Conservation (phyloP, 83 land plant genomes). For the Thuja plicata region DNA sequence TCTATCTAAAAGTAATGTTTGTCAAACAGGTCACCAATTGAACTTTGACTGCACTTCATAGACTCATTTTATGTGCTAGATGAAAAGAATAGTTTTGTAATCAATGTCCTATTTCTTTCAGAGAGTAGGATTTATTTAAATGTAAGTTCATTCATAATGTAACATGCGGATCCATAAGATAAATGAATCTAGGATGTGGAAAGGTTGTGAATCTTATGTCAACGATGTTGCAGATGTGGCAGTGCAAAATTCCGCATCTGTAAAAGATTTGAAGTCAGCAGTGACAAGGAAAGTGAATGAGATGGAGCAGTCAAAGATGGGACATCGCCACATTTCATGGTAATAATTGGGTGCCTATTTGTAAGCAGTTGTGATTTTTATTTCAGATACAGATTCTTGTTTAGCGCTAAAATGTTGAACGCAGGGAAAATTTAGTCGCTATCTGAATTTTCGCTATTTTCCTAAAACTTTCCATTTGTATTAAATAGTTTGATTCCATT, state of each 20-base stretch:
- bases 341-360: slow-evolving; percentile 12
- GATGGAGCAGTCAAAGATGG: slow-evolving; percentile 77
- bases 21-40: neutral
- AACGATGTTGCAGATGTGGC: slow-evolving; percentile 60
- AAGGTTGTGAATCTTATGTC: neutral
- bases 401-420: neutral
- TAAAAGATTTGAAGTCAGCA: slow-evolving; percentile 78
- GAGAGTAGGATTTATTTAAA: neutral
- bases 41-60: neutral
- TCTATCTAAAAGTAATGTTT: neutral
- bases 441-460: neutral
- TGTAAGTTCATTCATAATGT: neutral
- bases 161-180: neutral
- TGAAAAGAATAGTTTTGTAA: neutral
- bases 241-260: slow-evolving; percentile 73
- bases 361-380: neutral
- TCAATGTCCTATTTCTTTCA: neutral
- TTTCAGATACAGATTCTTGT: neutral
- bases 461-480: neutral
- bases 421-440: neutral
- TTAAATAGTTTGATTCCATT: neutral
- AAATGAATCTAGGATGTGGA: neutral
- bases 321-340: slow-evolving; percentile 97
- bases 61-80: neutral
- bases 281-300: slow-evolving; percentile 66